Conservation (phyloP, 2,329 filamentous ascomycete species). For the Elsinoe batatas region DNA sequence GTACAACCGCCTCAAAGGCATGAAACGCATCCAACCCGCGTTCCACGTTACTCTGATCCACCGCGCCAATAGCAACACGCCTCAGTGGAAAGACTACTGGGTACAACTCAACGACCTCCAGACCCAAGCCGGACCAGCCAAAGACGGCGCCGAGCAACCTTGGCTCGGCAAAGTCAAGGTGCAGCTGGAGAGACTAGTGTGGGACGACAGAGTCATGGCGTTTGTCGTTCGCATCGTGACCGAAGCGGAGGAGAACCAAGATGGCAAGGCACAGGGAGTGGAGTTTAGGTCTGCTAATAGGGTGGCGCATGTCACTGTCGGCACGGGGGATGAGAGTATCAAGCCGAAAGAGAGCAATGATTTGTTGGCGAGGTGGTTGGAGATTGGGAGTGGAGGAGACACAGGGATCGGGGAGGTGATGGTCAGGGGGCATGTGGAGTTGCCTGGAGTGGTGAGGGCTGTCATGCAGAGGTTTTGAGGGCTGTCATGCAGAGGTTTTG, state of each 20-base stretch:
- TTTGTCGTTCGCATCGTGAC: conserved; percentile 64
- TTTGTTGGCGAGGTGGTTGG: conserved; percentile 65
- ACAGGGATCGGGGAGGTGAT: conserved; percentile 46
- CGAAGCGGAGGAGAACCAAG: conserved; percentile 37
- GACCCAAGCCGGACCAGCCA: conserved; percentile 20
- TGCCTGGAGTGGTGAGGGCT: conserved; percentile 46
- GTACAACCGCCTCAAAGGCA: conserved; percentile 65
- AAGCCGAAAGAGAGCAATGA: conserved; percentile 96
- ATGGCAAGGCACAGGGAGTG: conserved; percentile 40
- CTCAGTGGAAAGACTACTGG: conserved; percentile 62
- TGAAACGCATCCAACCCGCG: conserved; percentile 64
- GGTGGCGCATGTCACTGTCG: conserved; percentile 80
- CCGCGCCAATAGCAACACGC: conserved; percentile 45
- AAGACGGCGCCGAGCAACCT: conserved; percentile 32
- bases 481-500: no score
- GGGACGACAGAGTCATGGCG: conserved; percentile 80
- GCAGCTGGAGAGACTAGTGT: conserved; percentile 61
- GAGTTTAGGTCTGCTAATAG: conserved; percentile 57
- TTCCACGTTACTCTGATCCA: conserved; percentile 97
- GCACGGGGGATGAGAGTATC: conserved; percentile 61
- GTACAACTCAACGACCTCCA: conserved; percentile 57
- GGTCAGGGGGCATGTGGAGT: conserved; percentile 44
- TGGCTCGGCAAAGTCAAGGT: conserved; percentile 56
- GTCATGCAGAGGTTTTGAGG: conserved; percentile 29
- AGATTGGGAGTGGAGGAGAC: conserved; percentile 43